Conservation (phyloP, 345 rosid species). For the Lumnitzera racemosa region DNA sequence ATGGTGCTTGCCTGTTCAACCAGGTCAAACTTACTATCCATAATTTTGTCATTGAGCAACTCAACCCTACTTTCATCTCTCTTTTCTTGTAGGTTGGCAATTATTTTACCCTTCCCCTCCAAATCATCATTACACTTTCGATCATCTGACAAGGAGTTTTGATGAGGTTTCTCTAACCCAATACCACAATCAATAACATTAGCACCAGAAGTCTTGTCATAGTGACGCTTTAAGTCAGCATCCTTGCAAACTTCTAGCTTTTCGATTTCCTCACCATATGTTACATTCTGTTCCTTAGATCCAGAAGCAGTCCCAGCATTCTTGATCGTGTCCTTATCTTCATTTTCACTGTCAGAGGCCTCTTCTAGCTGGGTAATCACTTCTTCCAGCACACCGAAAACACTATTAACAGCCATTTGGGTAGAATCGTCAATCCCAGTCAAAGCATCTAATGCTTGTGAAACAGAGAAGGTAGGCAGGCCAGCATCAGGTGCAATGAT, state of each 20-base stretch:
- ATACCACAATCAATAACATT: constrained; percentile 18
- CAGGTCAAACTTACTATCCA: constrained; percentile 20
- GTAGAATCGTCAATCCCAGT: constrained; percentile 94
- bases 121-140: constrained; percentile 8
- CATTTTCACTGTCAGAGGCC: constrained; percentile 37
- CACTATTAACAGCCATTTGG: constrained; percentile 93
- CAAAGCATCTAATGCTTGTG: constrained; percentile 78
- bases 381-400: constrained; percentile 85
- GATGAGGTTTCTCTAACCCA: constrained; percentile 19
- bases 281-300: constrained; percentile 16
- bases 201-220: constrained; percentile 18
- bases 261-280: constrained; percentile 11
- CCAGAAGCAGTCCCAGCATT: constrained; percentile 22
- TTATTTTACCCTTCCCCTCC: constrained; percentile 1
- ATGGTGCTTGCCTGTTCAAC: constrained; percentile 20
- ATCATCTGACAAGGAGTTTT: constrained; percentile 8
- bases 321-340: constrained; percentile 22
- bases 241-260: constrained; percentile 13
- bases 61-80: constrained; percentile 17
- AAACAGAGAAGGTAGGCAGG: constrained; percentile 43
- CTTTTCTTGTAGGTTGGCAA: constrained; percentile 3
- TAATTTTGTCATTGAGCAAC: constrained; percentile 23
- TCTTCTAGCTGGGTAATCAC: constrained; percentile 74
- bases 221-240: constrained; percentile 1
- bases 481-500: constrained; percentile 27